Conservation (phyloP, 192 early-diverging fungal genomes). For the Rhizoclosmatium sp. region DNA sequence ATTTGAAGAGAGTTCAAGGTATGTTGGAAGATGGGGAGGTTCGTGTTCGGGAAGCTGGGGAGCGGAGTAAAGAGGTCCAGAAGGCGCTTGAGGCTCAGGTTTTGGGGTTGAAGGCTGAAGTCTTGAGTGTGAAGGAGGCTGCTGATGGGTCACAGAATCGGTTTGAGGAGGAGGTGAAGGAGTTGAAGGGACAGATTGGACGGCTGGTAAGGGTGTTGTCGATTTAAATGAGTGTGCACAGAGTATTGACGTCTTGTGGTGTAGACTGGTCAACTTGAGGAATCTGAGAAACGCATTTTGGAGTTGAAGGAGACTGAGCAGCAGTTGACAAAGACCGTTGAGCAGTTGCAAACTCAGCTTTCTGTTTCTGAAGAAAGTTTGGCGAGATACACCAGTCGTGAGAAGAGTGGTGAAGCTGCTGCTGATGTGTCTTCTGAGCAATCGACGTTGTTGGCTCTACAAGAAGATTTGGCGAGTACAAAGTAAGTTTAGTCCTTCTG, state of each 20-base stretch:
- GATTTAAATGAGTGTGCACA: not conserved
- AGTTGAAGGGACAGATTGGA: conserved; percentile 36
- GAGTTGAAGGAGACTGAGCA: conserved; percentile 9
- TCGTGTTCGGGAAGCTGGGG: not conserved
- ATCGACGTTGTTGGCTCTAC: conserved; percentile 16
- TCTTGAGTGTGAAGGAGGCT: conserved; percentile 35
- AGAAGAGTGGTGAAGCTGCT: not conserved
- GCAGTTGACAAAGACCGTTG: conserved; percentile 5
- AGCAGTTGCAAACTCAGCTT: conserved; percentile 29
- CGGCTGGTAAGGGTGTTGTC: conserved; percentile 20
- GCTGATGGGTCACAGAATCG: conserved; percentile 9
- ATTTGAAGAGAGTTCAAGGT: conserved; percentile 59
- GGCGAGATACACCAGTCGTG: conserved; percentile 6
- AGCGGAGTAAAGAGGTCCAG: conserved; percentile 18
- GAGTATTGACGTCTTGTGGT: not conserved
- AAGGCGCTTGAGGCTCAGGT: conserved; percentile 34
- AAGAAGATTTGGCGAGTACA: conserved; percentile 24
- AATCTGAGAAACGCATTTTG: not conserved
- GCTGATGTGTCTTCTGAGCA: not conserved
- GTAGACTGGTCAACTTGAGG: conserved; percentile 8
- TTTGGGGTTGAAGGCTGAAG: not conserved
- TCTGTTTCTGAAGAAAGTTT: conserved; percentile 42
- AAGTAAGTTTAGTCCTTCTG: conserved; percentile 34
- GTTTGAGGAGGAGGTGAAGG: conserved; percentile 45
- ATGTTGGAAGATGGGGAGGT: conserved; percentile 63